Conservation (phyloP, 192 early-diverging fungal species). For the Podila horticola region DNA sequence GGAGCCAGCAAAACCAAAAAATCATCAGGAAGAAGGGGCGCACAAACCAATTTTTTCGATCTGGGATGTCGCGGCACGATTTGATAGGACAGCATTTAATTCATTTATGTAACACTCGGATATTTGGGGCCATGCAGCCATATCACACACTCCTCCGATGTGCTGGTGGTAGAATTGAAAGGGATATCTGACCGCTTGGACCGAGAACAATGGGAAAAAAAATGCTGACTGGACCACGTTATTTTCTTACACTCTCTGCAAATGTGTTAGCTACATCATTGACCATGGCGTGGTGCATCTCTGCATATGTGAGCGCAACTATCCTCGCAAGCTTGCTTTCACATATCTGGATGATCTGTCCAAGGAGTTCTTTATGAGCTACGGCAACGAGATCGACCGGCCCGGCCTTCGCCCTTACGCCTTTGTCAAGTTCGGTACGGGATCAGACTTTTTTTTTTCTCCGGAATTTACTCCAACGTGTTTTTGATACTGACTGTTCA, state of each 20-base stretch:
- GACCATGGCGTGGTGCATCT: slow-evolving; percentile 95
- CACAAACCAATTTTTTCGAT: slow-evolving; percentile 6
- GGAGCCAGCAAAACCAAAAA: too few relatives aligned
- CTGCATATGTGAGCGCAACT: slow-evolving; percentile 92
- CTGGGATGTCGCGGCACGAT: slow-evolving; percentile 38
- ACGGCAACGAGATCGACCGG: slow-evolving; percentile 89
- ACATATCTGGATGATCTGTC: slow-evolving; percentile 95
- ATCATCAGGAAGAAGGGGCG: neutral
- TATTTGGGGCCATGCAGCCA: too few relatives aligned
- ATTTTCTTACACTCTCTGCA: neutral
- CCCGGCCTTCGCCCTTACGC: slow-evolving; percentile 92
- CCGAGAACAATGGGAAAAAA: too few relatives aligned
- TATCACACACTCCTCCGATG: too few relatives aligned
- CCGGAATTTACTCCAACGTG: too few relatives aligned
- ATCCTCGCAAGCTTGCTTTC: slow-evolving; percentile 94
- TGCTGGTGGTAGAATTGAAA: too few relatives aligned
- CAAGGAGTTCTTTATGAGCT: slow-evolving; percentile 93
- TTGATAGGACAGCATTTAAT: slow-evolving; percentile 26
- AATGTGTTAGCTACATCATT: slow-evolving; percentile 82
- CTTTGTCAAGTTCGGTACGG: slow-evolving; percentile 93
- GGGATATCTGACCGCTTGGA: too few relatives aligned
- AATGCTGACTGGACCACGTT: neutral
- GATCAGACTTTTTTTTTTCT: neutral
- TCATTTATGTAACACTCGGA: neutral
- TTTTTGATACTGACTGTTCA: neutral